Base-by-base conservation (phyloP, 1,284 basidiomycete genomes). In the Mycosarcoma mackinlayi region DNA sequence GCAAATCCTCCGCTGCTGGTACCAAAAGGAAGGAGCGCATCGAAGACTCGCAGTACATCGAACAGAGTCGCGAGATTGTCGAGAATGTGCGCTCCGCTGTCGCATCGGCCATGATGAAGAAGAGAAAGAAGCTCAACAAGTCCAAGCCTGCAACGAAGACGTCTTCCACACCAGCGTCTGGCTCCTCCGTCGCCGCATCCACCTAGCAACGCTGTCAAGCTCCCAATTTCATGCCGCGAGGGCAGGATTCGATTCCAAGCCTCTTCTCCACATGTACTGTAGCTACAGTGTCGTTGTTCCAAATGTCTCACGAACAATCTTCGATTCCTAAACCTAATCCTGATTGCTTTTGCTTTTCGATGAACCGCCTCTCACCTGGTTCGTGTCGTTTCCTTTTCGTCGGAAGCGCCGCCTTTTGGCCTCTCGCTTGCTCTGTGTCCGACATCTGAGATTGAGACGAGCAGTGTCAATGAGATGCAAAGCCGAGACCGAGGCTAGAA, bases 81-180 rank as follows among this genome's bases (percentile, higher is more conserved):
- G 94, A 96, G 69, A 90, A 88, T 73, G 95, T 98, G 23, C 91
- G 92, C 85, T 92, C 86, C 67, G 95, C 95, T 0, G 95, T 98
- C 5, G 87, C 90, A 4, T 39, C 59, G n/a, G 69, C 69, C 31
- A 72, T 72, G 69, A 67, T 67, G 64, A 72, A 72, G 63, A 72
- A 72, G 56, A 72, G 63, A 23, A 66, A 67, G 64, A 65, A 61
- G 57, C 51, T 55, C 54, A 66, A 59, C 41, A 64, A 54, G 55
- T 18, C n/a, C n/a, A 57, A 65, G n/a, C n/a, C n/a, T n/a, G n/a
- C n/a, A 30, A 8, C 54, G 11, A 65, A 53, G 45, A 7, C 45
- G n/a, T 9, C 47, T 13, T 46, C 50, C 1, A 39, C 52, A 19
- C 28, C 51, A 9, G 47, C 48, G 18, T 51, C 64, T 11, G 53